These are phyloP conservation scores for Fusarium nisikadoi DNA, from an alignment of 2,329 filamentous ascomycete species.

Conservation along the genomic window DNA sequence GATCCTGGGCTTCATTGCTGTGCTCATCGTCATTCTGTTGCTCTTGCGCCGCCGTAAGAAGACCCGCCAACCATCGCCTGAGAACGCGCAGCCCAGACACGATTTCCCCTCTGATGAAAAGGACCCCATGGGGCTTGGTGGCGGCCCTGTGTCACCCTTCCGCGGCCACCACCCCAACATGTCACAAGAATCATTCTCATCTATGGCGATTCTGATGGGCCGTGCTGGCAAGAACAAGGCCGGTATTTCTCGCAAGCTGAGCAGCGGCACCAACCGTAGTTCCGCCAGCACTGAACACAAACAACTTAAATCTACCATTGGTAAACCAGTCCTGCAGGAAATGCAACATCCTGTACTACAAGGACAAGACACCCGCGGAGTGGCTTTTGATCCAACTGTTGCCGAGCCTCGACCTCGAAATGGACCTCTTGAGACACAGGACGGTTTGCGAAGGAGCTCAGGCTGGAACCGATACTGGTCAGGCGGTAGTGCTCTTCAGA, in stretches of 20 bases:
- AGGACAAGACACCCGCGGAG: conserved; percentile 55
- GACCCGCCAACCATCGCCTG: conserved; percentile 49
- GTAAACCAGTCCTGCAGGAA: conserved; percentile 67
- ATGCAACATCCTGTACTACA: conserved; percentile 48
- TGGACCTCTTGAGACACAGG: conserved; percentile 51
- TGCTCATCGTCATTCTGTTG: conserved; percentile 79
- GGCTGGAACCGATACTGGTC: conserved; percentile 85
- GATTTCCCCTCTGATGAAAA: conserved; percentile 66
- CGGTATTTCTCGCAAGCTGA: conserved; percentile 62
- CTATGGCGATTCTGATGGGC: conserved; percentile 74
- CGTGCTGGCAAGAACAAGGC: conserved; percentile 60
- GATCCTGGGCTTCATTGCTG: conserved; percentile 76
- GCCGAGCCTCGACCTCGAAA: conserved; percentile 51
- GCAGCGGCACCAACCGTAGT: conserved; percentile 62
- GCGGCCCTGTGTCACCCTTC: conserved; percentile 55
- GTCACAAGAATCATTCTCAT: conserved; percentile 69
- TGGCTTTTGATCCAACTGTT: conserved; percentile 52
- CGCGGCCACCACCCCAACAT: conserved; percentile 63
- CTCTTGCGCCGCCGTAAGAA: conserved; percentile 62
- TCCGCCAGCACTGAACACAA: conserved; percentile 67
- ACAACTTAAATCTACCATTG: conserved; percentile 70
- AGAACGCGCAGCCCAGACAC: conserved; percentile 57
- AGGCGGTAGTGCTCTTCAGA: conserved; percentile 74
- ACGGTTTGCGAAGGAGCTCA: conserved; percentile 69
- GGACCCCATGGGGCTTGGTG: conserved; percentile 60